Conservation (phyloP, 441 rosid species). For the Metrosideros polymorpha region DNA sequence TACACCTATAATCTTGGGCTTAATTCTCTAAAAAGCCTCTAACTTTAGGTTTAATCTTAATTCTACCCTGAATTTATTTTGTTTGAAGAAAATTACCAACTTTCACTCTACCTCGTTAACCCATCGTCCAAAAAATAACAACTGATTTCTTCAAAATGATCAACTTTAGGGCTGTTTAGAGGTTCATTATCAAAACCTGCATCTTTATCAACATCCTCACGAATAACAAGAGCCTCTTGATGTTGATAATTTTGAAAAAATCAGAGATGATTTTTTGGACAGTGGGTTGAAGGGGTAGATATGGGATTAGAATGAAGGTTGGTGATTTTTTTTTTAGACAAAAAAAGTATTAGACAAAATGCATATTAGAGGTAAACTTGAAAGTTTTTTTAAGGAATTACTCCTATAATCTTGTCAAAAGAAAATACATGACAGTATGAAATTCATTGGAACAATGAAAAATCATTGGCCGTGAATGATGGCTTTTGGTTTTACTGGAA, state of each 20-base stretch:
- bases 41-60: background rate
- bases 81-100: background rate
- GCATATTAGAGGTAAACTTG: background rate
- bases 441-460: background rate
- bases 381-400: background rate
- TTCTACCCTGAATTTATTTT: no score
- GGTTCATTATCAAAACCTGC: background rate
- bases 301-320: background rate
- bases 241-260: background rate
- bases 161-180: background rate
- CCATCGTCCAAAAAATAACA: accelerated
- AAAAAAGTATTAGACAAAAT: background rate
- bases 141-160: background rate
- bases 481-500: background rate
- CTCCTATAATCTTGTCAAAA: background rate
- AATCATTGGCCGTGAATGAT: background rate
- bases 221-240: accelerated
- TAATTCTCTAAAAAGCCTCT: background rate
- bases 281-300: no score
- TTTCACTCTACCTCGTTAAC: accelerated
- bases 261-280: background rate
- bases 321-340: background rate
- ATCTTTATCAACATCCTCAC: accelerated
- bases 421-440: background rate
- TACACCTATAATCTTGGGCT: background rate